These are phyloP conservation scores for Centaurea solstitialis DNA, from an alignment of 129 eudicot genomes.

Conservation along the genomic window DNA sequence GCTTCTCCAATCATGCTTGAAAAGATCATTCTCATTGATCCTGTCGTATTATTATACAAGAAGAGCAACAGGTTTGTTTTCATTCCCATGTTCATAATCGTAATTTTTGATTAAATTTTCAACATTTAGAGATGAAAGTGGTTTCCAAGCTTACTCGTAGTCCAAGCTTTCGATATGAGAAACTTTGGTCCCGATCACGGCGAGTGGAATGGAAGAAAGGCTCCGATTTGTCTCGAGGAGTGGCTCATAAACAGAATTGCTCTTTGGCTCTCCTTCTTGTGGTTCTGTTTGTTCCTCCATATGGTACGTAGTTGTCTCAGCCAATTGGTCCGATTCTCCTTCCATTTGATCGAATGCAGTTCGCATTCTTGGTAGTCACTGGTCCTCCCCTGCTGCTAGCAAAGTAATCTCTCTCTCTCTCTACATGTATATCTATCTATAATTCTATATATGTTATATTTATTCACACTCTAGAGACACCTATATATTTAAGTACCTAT, in stretches of 20 bases:
- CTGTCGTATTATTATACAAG: slow-evolving; percentile 38
- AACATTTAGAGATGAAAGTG: background rate
- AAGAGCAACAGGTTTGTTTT: background rate
- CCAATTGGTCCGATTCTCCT: slow-evolving; percentile 25
- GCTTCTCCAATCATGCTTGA: slow-evolving; percentile 94
- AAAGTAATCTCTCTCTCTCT: background rate
- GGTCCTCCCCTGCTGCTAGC: background rate
- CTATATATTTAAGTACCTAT: background rate
- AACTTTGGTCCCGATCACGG: slow-evolving; percentile 85
- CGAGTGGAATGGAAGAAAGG: slow-evolving; percentile 62
- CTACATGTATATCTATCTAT: background rate
- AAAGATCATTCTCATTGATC: slow-evolving; percentile 88
- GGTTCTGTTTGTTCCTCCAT: slow-evolving; percentile 39
- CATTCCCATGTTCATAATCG: background rate
- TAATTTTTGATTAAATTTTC: background rate
- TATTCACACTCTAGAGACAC: too few relatives aligned
- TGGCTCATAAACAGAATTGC: slow-evolving; percentile 48
- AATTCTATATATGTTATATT: too few relatives aligned
- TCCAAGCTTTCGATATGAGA: slow-evolving; percentile 84
- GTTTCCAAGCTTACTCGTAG: slow-evolving; percentile 65
- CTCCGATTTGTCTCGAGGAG: slow-evolving; percentile 61
- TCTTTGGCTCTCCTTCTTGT: slow-evolving; percentile 51
- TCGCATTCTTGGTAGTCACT: background rate
- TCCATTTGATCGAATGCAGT: slow-evolving; percentile 36
- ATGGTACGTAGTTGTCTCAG: slow-evolving; percentile 25